phyloP scores from a whole-genome alignment of 2,329 filamentous ascomycete genomes.

The Decorospora gaudefroyi region DNA sequence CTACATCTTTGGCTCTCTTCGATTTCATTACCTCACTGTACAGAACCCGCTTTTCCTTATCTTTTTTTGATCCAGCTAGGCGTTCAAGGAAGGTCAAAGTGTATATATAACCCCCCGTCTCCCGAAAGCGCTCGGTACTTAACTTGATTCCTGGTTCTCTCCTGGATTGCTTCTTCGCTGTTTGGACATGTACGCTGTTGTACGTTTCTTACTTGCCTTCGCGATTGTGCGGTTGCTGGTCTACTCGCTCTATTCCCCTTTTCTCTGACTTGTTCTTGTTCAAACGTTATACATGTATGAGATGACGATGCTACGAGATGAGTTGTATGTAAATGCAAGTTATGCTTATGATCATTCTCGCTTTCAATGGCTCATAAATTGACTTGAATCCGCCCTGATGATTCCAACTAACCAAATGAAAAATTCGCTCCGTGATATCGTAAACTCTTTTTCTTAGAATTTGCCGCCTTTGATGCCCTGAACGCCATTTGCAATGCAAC shows the following conservation, averaged over 20 bases:
- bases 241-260: neutral
- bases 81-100: neutral
- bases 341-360: neutral
- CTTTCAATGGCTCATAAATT: neutral
- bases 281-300: no score
- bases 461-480: conserved; percentile 18
- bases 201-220: no score
- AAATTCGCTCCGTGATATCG: conserved; percentile 25
- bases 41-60: no score
- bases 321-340: conserved; percentile 1
- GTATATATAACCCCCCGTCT: conserved; percentile 4
- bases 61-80: conserved; percentile 1
- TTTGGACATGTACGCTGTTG: conserved; percentile 1
- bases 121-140: no score
- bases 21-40: no score
- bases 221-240: neutral
- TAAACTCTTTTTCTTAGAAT: conserved; percentile 27
- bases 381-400: no score
- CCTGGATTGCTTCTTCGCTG: neutral
- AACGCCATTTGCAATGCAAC: conserved; percentile 35
- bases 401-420: conserved; percentile 1
- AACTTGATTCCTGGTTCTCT: no score
- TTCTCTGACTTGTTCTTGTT: no score
- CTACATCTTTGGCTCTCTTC: no score
- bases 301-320: neutral